Conservation (phyloP, 805 yeast genomes). For the Pichia eremophila region DNA sequence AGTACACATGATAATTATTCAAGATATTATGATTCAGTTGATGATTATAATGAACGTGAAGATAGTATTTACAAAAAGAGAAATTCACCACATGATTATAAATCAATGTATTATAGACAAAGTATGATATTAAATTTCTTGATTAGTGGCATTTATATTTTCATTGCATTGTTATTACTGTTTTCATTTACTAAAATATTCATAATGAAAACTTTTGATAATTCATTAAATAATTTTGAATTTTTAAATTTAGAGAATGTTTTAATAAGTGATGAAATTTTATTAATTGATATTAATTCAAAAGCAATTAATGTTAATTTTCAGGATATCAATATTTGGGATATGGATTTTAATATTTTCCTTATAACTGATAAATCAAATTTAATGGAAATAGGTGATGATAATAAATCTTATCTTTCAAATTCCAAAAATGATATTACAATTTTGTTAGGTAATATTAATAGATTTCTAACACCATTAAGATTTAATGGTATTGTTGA, state of each 20-base stretch:
- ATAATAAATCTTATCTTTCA: background rate
- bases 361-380: constrained; percentile 18
- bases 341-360: constrained; percentile 27
- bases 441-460: constrained; percentile 25
- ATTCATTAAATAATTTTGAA: constrained; percentile 18
- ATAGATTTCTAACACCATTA: constrained; percentile 24
- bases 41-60: constrained; percentile 5
- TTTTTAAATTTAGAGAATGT: constrained; percentile 20
- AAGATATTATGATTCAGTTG: constrained; percentile 4
- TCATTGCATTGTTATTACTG: constrained; percentile 5
- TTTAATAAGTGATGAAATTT: constrained; percentile 24
- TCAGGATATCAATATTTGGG: constrained; percentile 25
- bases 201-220: constrained; percentile 20
- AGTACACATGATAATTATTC: background rate
- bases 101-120: constrained; percentile 20
- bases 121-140: constrained; percentile 14
- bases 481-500: constrained; percentile 21
- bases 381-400: background rate
- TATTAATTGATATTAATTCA: constrained; percentile 25
- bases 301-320: constrained; percentile 20
- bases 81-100: constrained; percentile 27
- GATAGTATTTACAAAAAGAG: background rate
- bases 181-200: constrained; percentile 14
- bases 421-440: constrained; percentile 16
- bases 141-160: constrained; percentile 10